These are phyloP conservation scores for Berkeleyomyces rouxiae DNA, from an alignment of 2,329 filamentous ascomycete genomes.

Conservation along the genomic window DNA sequence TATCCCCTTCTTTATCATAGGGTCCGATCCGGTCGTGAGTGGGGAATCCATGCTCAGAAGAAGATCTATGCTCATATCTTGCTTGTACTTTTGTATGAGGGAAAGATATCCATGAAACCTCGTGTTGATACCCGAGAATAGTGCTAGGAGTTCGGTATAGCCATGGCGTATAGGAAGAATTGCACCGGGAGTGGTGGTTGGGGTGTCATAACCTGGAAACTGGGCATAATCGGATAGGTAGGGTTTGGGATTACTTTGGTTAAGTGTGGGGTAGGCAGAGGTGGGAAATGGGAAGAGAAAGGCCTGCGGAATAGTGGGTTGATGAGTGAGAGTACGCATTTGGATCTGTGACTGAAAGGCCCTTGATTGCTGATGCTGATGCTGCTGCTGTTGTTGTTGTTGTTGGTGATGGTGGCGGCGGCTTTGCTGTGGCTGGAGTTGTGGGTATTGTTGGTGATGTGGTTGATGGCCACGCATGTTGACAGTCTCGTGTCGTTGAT, in stretches of 20 bases:
- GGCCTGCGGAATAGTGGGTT: neutral
- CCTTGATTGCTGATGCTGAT: neutral
- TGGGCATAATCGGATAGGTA: neutral
- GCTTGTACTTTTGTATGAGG: conserved; percentile 7
- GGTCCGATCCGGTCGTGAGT: conserved; percentile 4
- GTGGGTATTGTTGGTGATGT: neutral
- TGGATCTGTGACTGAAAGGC: neutral
- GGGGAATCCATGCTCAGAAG: conserved; percentile 15
- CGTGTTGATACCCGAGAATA: too few relatives aligned
- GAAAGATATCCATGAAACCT: neutral
- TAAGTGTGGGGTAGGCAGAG: neutral
- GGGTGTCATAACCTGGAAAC: neutral
- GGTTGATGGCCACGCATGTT: too few relatives aligned
- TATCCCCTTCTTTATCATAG: conserved; percentile 16
- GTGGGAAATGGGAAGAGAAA: neutral
- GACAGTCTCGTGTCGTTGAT: too few relatives aligned
- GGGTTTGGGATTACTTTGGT: neutral
- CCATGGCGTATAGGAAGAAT: too few relatives aligned
- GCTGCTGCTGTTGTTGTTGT: neutral
- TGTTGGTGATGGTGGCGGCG: neutral
- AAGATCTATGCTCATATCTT: conserved; percentile 6
- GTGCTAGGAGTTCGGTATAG: too few relatives aligned
- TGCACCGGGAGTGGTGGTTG: neutral
- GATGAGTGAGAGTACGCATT: neutral
- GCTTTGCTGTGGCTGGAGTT: neutral